phyloP scores from a whole-genome alignment of 23 red algal species.

The Gracilaria domingensis region DNA sequence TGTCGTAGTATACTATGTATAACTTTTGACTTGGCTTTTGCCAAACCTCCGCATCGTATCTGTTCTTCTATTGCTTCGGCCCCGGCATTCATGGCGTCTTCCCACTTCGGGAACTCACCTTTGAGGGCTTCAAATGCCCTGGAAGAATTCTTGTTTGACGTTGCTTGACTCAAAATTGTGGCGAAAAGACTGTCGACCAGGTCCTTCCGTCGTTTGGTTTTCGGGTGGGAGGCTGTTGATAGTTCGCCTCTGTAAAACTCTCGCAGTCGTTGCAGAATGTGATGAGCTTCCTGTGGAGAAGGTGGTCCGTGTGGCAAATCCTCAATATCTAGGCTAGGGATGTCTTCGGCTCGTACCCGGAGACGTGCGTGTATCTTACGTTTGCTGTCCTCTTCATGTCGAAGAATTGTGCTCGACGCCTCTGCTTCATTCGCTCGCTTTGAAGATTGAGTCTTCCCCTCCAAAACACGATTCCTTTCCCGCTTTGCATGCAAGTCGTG shows the following conservation, averaged over 20 bases:
- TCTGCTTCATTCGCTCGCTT: not conserved
- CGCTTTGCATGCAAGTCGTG: not conserved
- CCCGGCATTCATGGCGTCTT: slow-evolving; percentile 66
- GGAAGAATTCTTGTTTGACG: slow-evolving; percentile 62
- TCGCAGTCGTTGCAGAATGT: slow-evolving; percentile 18
- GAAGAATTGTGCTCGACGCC: not conserved
- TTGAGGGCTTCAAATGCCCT: slow-evolving; percentile 48
- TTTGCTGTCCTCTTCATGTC: not conserved
- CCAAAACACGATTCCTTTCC: not conserved
- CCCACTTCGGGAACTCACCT: slow-evolving; percentile 48
- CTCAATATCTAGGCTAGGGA: not conserved
- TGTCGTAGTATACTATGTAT: slow-evolving; percentile 69
- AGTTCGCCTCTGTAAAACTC: slow-evolving; percentile 27
- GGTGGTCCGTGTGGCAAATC: slow-evolving; percentile 11
- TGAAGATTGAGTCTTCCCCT: not conserved
- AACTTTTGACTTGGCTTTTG: slow-evolving; percentile 57
- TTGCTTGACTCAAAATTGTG: slow-evolving; percentile 90
- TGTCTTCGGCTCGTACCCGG: not conserved
- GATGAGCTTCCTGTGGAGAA: slow-evolving; percentile 7
- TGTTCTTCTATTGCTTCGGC: slow-evolving; percentile 45
- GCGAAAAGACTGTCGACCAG: slow-evolving; percentile 80
- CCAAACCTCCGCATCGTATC: slow-evolving; percentile 77
- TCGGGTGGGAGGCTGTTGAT: slow-evolving; percentile 29
- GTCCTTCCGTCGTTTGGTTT: slow-evolving; percentile 28
- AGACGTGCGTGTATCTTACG: not conserved